Base-by-base conservation (phyloP, 2,329 filamentous ascomycete genomes). In the Amauroascus niger region DNA sequence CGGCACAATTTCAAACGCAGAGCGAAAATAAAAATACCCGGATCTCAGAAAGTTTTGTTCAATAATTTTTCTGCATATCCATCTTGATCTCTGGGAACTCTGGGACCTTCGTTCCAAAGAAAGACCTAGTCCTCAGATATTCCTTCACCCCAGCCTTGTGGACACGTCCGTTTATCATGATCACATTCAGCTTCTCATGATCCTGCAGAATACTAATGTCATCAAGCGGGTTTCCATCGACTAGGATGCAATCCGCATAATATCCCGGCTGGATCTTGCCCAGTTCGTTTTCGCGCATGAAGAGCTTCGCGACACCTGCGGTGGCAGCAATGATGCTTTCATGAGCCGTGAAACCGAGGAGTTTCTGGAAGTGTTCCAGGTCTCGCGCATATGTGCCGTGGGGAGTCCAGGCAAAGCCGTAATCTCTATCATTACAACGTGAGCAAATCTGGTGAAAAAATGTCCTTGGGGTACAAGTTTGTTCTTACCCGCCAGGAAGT, bases 381-480 rank as follows among this genome's bases (percentile, higher is more conserved):
- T 77, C 74, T 1, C 69, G 66, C 0, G 74, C 72, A 58, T 76
- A 76, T 0, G 73, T 75, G 6, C 74, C 74, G 41, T 76, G 73
- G 0, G 73, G 74, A 0, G 70, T 71, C 74, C 73, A 76, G 1
- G 73, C 69, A 51, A 76, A 76, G 2, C 73, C 72, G 45, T 74
- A 77, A 56, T 76, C 72, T 18, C 69, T 58, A 28, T 35, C n/a
- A 11, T 4, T 30, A 37, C 16, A 13, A 26, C 26, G 49, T 52
- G 20, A 52, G 16, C 39, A 30, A 6, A 6, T 30, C 28, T 30
- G 28, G 28, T 30, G 28, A 30, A 30, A 30, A 30, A n/a, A n/a
- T n/a, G n/a, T n/a, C n/a, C n/a, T n/a, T n/a, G n/a, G n/a, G n/a
- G n/a, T n/a, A n/a, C n/a, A n/a, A n/a, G n/a, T n/a, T n/a, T n/a